phyloP scores from a whole-genome alignment of 2,329 filamentous ascomycete species.

The Aspergillus chevalieri region DNA sequence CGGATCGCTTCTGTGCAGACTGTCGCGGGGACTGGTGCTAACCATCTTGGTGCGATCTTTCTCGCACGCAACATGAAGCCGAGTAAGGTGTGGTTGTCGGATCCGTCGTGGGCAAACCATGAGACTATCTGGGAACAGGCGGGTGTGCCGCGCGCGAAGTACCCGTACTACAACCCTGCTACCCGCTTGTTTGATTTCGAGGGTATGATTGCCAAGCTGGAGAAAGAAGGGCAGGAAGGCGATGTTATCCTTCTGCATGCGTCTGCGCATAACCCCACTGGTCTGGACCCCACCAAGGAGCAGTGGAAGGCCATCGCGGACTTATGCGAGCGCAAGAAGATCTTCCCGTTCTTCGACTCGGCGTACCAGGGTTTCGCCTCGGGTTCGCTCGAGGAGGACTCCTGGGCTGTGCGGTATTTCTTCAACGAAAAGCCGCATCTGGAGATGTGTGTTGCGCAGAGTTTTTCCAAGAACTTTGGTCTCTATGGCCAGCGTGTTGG shows the following conservation, averaged over 20 bases:
- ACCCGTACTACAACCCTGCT: conserved; percentile 82
- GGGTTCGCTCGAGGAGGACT: conserved; percentile 76
- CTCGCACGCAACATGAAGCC: conserved; percentile 76
- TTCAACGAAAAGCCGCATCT: conserved; percentile 71
- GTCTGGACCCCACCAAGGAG: conserved; percentile 82
- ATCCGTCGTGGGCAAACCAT: conserved; percentile 97
- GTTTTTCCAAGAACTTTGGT: conserved; percentile 62
- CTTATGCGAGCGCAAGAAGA: conserved; percentile 69
- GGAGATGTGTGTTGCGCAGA: conserved; percentile 53
- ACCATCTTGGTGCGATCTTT: conserved; percentile 88
- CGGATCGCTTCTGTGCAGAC: conserved; percentile 71
- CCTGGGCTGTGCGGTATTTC: conserved; percentile 85
- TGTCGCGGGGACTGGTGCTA: conserved; percentile 91
- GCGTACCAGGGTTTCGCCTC: conserved; percentile 98
- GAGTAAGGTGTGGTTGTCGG: conserved; percentile 76
- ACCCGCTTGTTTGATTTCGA: conserved; percentile 39
- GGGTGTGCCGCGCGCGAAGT: conserved; percentile 73
- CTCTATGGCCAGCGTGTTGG: conserved; percentile 93
- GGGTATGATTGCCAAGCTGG: conserved; percentile 72
- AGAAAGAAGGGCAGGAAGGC: conserved; percentile 72
- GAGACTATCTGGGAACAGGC: conserved; percentile 75
- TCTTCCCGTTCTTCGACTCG: conserved; percentile 97
- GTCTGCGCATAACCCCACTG: conserved; percentile 96
- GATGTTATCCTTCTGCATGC: conserved; percentile 87
- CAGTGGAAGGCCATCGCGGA: conserved; percentile 87